Evolutionary conservation across 352 stramenopile genomes (phyloP), one percentile per base, ranked within the genome.

Genomic region (Globisporangium abappressorium): DNA sequence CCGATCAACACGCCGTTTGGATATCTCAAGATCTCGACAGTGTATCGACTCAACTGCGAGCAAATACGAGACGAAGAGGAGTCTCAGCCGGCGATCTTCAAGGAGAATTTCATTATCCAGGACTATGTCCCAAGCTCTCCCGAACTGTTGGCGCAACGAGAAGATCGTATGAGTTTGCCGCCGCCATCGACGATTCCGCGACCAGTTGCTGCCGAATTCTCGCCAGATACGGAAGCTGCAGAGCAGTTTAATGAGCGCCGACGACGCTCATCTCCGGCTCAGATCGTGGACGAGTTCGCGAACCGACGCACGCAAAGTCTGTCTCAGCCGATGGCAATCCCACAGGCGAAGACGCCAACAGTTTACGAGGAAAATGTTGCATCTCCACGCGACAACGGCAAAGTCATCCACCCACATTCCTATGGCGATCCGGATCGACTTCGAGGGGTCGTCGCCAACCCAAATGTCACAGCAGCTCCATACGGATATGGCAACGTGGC

Each of bases 281-380:
- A 66, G 20, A 62, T 68, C 30, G 55, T 69, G 2, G 61, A 78
- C n/a, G 73, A 66, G 43, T 62, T 34, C 51, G 53, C 70, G 61
- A 58, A 26, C n/a, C 66, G 63, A 22, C 73, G 72, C 14, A 57
- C 41, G 26, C 80, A 81, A 38, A 81, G 68, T 30, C 82, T 84
- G 59, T 95, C 87, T 0, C 88, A 92, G 62, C 87, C 85, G 5
- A 91, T 95, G 85, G 81, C 85, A 0, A 95, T 95, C 30, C 87
- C 87, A 8, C 83, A 85, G 55, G 54, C 74, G 34, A 90, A 83
- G 43, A 77, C 81, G 38, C 51, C 57, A 24, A 57, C 67, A 7
- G 68, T 78, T 7, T 78, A 74, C 46, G 66, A 76, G 26, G 82
- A 74, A 8, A 70, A 58, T 22, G 47, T 60, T 36, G 54, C 28